Conservation (phyloP, 768 basidiomycete genomes). For the Suillus fuscotomentosus region DNA sequence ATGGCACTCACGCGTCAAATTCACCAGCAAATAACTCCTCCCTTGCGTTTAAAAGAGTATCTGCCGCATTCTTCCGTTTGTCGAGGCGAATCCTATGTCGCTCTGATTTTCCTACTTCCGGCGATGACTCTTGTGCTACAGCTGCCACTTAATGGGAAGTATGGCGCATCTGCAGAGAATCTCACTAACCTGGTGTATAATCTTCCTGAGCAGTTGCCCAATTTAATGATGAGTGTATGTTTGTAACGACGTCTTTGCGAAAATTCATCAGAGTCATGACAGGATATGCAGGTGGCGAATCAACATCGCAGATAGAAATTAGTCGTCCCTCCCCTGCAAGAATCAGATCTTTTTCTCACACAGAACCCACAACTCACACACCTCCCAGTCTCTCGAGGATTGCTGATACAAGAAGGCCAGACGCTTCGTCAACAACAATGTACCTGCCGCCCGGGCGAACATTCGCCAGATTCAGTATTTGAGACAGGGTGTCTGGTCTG, state of each 20-base stretch:
- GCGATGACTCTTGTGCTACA: neutral
- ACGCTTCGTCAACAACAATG: slow-evolving; percentile 88
- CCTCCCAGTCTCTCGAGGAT: slow-evolving; percentile 88
- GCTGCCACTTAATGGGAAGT: neutral
- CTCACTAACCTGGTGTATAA: slow-evolving; percentile 59
- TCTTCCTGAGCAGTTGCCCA: slow-evolving; percentile 88
- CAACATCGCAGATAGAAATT: slow-evolving; percentile 82
- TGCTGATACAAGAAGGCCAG: slow-evolving; percentile 82
- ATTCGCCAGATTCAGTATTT: slow-evolving; percentile 82
- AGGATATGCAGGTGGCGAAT: slow-evolving; percentile 91
- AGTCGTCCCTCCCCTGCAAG: slow-evolving; percentile 72
- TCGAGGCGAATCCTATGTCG: slow-evolving; percentile 67
- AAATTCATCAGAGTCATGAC: slow-evolving; percentile 88
- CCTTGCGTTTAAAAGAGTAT: slow-evolving; percentile 59
- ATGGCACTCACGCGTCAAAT: slow-evolving; percentile 70
- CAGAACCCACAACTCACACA: slow-evolving; percentile 25
- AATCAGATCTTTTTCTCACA: neutral
- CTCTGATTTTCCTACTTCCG: slow-evolving; percentile 43
- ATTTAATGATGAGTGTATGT: slow-evolving; percentile 70
- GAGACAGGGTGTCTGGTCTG: slow-evolving; percentile 84
- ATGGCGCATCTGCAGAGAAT: neutral
- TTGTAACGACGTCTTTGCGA: slow-evolving; percentile 45
- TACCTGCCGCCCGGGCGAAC: slow-evolving; percentile 86
- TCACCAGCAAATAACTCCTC: slow-evolving; percentile 84
- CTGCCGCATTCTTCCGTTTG: slow-evolving; percentile 74